Percentiles rank a stretch among this genome's conserved stretches.
These are phyloP conservation scores for Parachaetomium inaequale DNA, from an alignment of 495 filamentous ascomycete species.

Conservation along the genomic window DNA sequence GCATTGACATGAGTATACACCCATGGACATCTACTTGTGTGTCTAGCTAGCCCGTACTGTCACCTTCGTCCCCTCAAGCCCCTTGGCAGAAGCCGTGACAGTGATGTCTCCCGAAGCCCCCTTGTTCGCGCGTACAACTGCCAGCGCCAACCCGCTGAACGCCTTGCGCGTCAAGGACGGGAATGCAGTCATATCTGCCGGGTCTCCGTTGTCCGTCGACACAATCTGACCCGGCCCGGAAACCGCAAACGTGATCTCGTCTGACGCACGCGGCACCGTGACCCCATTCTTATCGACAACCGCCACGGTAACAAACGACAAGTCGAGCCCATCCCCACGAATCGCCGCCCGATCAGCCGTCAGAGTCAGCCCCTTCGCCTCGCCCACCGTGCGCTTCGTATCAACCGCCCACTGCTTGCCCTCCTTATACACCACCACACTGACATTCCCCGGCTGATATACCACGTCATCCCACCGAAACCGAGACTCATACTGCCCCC, in stretches of 20 bases:
- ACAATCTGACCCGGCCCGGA: slow-evolving; percentile 41
- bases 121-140: slow-evolving; percentile 35
- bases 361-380: slow-evolving; percentile 31
- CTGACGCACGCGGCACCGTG: slow-evolving; percentile 27
- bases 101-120: neutral
- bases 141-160: slow-evolving; percentile 43
- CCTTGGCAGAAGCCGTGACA: neutral
- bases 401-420: slow-evolving; percentile 42
- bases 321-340: slow-evolving; percentile 38
- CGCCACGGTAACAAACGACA: slow-evolving; percentile 42
- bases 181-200: slow-evolving; percentile 43
- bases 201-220: slow-evolving; percentile 48
- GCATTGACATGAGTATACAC: no score
- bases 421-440: slow-evolving; percentile 43
- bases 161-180: slow-evolving; percentile 42
- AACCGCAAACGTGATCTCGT: slow-evolving; percentile 43
- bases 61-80: neutral
- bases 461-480: slow-evolving; percentile 48
- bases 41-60: neutral
- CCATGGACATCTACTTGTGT: no score
- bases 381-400: slow-evolving; percentile 35
- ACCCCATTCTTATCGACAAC: slow-evolving; percentile 37
- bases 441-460: slow-evolving; percentile 43
- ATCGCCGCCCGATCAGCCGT: slow-evolving; percentile 39
- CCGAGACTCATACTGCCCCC: slow-evolving; percentile 36